Evolutionary conservation across 2,329 filamentous ascomycete species (phyloP), one percentile per base, ranked within the genome.

Genomic region (Penicillium sp.): DNA sequence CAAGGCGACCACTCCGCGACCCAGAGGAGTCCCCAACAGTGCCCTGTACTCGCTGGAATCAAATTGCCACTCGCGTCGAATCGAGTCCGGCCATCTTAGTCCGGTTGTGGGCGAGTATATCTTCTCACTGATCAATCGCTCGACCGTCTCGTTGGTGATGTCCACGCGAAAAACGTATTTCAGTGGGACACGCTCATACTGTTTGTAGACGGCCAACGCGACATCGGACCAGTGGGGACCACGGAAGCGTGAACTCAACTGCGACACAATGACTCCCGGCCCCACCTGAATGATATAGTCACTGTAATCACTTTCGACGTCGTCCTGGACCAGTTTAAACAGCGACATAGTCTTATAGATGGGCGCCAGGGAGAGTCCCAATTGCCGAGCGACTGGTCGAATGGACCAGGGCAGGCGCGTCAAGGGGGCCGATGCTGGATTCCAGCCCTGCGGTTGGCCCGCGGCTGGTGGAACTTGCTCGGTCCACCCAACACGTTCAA

Each of bases 161-260:
- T 47, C 33, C 1, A 46, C 33, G 6, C 43, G 48, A n/a, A 53
- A 49, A 4, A 51, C 46, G 28, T 47, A 45, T 9, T 32, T 28
- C 12, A 51, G 33, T 5, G 43, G 13, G 27, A 35, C 46, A 1
- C 18, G 36, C 9, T 51, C 12, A 25, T 48, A 48, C 5, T 39
- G 37, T 11, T 38, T 43, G 27, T 51, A 51, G 6, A 35, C 36
- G 5, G 51, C 46, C 8, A 46, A 24, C 4, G 46, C 43, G 6
- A 53, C 47, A 3, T 53, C 51, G 6, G 51, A 51, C 48, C 45
- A 49, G 35, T 48, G 37, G 13, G 45, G 45, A 7, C 51, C 48
- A 7, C 47, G 5, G 8, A 27, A 33, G 6, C 48, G 38, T 3
- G 28, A 13, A n/a, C 51, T 46, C 13, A 37, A 13, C 9, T 46